Evolutionary conservation across 192 early-diverging fungal genomes (phyloP), one percentile per base, ranked within the genome.

Genomic region (Pilaira anomala): DNA sequence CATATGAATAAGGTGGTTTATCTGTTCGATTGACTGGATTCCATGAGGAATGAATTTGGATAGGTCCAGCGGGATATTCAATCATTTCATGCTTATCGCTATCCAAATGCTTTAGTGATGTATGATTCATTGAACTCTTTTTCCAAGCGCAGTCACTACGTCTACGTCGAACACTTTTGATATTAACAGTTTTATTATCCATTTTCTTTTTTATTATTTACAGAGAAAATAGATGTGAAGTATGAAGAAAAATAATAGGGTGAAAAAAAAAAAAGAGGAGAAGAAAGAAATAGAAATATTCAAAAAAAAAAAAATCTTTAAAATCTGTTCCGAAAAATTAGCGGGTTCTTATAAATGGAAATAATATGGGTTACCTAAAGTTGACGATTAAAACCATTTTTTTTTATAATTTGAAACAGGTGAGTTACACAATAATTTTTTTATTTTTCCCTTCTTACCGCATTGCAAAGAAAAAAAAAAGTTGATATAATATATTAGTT

Each of bases 1-100:
- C 89, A 71, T 96, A 96, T 12, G 92, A 88, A 62, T 89, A 85
- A 36, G 90, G 79, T n/a, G 94, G 94, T 58, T 76, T 76, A 19
- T 76, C 74, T n/a, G 64, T 59, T 45, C 63, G 29, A 62, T 69
- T 52, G 9, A 57, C 30, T 24, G 73, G 67, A 28, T 75, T 50
- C 73, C 73, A 75, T 41, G 59, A 73, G 21, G 65, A 29, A 14
- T 19, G 21, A 21, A 57, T 41, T 7, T 14, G 55, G 41, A 57
- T 57, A 13, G 55, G 55, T 22, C 55, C 55, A 14, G 55, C 8
- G 11, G 55, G 55, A 57, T 57, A 57, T 22, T 57, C 33, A 57
- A 57, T 41, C 16, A 57, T 18, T 36, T 19, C 19, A 40, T 41
- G 28, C 29, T 24, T 18, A 11, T 57, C 33, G 4, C n/a, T 11